Evolutionary conservation across 2,329 filamentous ascomycete genomes (phyloP).

Genomic region (Aspergillus sp.): DNA sequence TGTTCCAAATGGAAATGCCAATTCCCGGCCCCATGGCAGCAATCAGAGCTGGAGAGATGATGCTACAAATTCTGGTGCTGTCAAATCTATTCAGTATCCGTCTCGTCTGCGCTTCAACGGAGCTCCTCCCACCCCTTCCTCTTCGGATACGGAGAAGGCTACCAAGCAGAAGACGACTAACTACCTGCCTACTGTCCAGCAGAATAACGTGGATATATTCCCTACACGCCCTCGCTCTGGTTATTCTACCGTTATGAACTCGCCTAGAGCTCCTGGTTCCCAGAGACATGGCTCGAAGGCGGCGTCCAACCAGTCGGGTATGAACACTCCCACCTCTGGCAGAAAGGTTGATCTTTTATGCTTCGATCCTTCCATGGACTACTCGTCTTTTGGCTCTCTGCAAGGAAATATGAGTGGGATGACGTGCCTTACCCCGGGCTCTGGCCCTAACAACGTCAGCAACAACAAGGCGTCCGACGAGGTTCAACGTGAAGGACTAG

Average conservation of each 20-base stretch:
- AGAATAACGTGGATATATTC: slow-evolving; percentile 1
- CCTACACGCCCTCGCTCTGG: slow-evolving; percentile 4
- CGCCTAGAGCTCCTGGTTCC: slow-evolving; percentile 3
- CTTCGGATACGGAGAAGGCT: slow-evolving; percentile 7
- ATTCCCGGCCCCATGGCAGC: slow-evolving; percentile 6
- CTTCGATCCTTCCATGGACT: slow-evolving; percentile 12
- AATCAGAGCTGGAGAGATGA: slow-evolving; percentile 15
- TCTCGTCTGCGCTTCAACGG: slow-evolving; percentile 9
- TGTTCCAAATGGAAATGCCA: slow-evolving; percentile 10
- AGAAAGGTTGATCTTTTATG: slow-evolving; percentile 17
- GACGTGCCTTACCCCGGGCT: slow-evolving; percentile 1
- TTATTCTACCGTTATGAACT: slow-evolving; percentile 3
- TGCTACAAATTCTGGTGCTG: slow-evolving; percentile 1
- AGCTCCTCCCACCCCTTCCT: neutral
- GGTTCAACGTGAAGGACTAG: slow-evolving; percentile 11
- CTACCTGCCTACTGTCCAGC: slow-evolving; percentile 4
- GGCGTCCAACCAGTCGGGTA: slow-evolving; percentile 1
- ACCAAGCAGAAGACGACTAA: slow-evolving; percentile 6
- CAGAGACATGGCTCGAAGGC: slow-evolving; percentile 10
- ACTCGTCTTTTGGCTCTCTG: slow-evolving; percentile 7
- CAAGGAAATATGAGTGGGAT: slow-evolving; percentile 3
- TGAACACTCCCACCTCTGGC: neutral
- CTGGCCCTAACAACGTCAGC: slow-evolving; percentile 2
- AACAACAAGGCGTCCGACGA: slow-evolving; percentile 6
- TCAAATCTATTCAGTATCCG: slow-evolving; percentile 13